Percentiles rank a stretch among this genome's conserved stretches.
phyloP scores from a whole-genome alignment of 805 yeast genomes.

The Candida jianshihensis region DNA sequence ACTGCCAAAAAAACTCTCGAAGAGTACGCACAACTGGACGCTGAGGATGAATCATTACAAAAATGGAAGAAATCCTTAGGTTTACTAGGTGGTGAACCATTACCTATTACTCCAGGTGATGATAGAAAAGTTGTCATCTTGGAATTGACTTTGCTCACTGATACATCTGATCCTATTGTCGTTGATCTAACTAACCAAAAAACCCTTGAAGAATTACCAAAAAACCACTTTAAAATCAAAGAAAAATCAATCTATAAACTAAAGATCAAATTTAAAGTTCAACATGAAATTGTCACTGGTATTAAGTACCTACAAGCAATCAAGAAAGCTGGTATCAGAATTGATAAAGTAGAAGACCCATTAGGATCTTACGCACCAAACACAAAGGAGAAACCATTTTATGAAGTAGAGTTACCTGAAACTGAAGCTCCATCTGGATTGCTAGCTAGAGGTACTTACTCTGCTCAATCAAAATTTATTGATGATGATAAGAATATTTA shows the following conservation, averaged over 20 bases:
- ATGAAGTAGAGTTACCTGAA: conserved; percentile 52
- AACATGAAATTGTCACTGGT: conserved; percentile 88
- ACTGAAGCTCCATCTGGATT: conserved; percentile 91
- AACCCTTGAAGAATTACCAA: conserved; percentile 49
- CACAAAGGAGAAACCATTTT: conserved; percentile 72
- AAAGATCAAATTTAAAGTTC: conserved; percentile 72
- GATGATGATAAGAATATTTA: conserved; percentile 81
- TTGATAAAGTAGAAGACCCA: conserved; percentile 81
- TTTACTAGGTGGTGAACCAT: conserved; percentile 47
- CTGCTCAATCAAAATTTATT: conserved; percentile 72
- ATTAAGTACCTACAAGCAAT: conserved; percentile 78
- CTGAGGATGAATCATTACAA: conserved; percentile 82
- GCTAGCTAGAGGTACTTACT: conserved; percentile 80
- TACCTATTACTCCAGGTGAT: conserved; percentile 62
- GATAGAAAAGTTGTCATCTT: conserved; percentile 70
- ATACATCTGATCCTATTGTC: conserved; percentile 63
- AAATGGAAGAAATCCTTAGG: conserved; percentile 92
- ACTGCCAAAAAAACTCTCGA: conserved; percentile 66
- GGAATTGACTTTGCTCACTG: conserved; percentile 65
- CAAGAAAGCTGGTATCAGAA: conserved; percentile 81
- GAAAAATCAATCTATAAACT: conserved; percentile 72
- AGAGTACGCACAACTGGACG: conserved; percentile 78
- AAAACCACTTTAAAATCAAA: conserved; percentile 66
- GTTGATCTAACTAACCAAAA: conserved; percentile 60
- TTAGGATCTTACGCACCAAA: conserved; percentile 89